phyloP scores from a whole-genome alignment of 139 green algal species.

The Chlamydomonas asymmetrica region DNA sequence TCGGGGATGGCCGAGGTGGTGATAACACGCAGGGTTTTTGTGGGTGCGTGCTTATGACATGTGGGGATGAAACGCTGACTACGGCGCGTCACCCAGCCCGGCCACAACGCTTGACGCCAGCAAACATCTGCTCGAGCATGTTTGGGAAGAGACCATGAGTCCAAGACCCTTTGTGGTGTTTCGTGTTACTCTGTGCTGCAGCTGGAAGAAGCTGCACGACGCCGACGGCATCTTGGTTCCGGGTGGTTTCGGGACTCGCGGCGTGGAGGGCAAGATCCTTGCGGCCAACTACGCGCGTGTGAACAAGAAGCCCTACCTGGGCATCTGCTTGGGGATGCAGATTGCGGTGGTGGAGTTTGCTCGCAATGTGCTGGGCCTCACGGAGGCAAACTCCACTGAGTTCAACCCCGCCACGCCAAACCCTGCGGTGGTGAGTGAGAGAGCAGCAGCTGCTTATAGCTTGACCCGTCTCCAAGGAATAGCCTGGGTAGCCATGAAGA shows the following conservation, averaged over 20 bases:
- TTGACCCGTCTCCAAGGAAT: too few species aligned
- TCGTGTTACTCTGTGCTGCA: slow-evolving; percentile 9
- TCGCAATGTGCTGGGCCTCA: slow-evolving; percentile 83
- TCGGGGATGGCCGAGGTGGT: too few species aligned
- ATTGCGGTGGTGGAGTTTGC: slow-evolving; percentile 98
- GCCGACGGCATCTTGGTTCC: slow-evolving; percentile 95
- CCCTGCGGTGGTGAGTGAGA: slow-evolving; percentile 88
- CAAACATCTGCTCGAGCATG: too few species aligned
- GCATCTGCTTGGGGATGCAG: slow-evolving; percentile 99
- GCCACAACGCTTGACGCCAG: too few species aligned
- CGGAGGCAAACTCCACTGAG: slow-evolving; percentile 89
- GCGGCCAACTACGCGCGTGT: slow-evolving; percentile 88
- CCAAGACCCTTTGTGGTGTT: too few species aligned
- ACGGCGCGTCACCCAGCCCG: too few species aligned
- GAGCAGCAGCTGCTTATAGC: too few species aligned
- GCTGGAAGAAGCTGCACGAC: slow-evolving; percentile 47
- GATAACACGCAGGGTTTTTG: too few species aligned
- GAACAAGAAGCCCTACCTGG: slow-evolving; percentile 87
- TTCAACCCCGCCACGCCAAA: slow-evolving; percentile 77
- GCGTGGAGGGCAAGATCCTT: slow-evolving; percentile 94
- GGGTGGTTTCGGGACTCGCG: slow-evolving; percentile 91
- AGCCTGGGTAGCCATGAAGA: too few species aligned
- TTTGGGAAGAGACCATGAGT: too few species aligned
- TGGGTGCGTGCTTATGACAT: too few species aligned
- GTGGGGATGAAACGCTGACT: too few species aligned